Evolutionary conservation across 495 filamentous ascomycete species (phyloP).

Genomic region (Thermochaetoides thermophila): DNA sequence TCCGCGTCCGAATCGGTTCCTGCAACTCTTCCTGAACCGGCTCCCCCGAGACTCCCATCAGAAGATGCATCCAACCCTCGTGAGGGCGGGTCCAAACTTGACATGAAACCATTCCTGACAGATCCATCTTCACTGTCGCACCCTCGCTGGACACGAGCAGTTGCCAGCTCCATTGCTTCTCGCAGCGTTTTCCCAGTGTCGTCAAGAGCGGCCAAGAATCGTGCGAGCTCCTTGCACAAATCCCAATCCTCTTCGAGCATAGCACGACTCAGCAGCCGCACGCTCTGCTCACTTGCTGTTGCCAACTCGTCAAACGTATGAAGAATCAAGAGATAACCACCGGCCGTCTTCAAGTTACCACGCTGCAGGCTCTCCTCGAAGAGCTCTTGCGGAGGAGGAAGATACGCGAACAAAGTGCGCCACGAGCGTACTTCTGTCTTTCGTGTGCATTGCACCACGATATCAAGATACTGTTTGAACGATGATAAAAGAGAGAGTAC

Average conservation of each 20-base stretch:
- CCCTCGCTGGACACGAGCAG: constrained; percentile 32
- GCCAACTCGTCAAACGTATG: constrained; percentile 83
- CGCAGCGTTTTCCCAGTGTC: constrained; percentile 68
- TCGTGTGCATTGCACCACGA: constrained; percentile 91
- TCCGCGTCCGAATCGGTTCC: constrained; percentile 19
- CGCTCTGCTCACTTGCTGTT: constrained; percentile 63
- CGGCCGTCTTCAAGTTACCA: constrained; percentile 84
- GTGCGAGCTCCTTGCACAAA: constrained; percentile 81
- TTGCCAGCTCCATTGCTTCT: constrained; percentile 61
- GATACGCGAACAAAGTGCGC: constrained; percentile 79
- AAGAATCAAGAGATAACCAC: constrained; percentile 88
- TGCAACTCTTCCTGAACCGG: constrained; percentile 4
- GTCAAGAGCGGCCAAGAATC: constrained; percentile 88
- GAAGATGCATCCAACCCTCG: constrained; percentile 19
- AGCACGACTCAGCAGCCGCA: constrained; percentile 67
- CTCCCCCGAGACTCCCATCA: constrained; percentile 3
- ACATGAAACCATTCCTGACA: constrained; percentile 29
- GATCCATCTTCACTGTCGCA: constrained; percentile 18
- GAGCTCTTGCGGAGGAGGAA: constrained; percentile 76
- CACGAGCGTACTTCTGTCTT: constrained; percentile 95
- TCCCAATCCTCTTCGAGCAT: constrained; percentile 88
- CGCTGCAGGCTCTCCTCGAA: constrained; percentile 82
- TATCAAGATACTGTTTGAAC: constrained; percentile 81
- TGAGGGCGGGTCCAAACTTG: constrained; percentile 35
- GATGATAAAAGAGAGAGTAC: constrained; percentile 82